Evolutionary conservation across 345 rosid species (phyloP), one percentile per base, ranked within the genome.

Genomic region (Boechera stricta): DNA sequence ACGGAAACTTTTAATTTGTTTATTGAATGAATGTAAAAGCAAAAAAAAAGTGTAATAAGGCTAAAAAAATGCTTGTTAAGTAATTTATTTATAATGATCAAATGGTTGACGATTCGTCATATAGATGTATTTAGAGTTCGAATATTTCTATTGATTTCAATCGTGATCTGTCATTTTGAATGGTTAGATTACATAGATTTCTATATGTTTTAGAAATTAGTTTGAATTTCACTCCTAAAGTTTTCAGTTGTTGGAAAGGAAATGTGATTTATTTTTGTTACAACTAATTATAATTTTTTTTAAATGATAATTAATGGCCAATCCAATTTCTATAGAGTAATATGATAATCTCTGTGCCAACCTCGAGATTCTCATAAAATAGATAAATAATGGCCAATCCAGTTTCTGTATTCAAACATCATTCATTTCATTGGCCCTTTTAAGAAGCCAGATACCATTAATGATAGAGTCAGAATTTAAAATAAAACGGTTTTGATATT

Each of bases 281-380:
- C 28, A 18, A 54, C 42, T 35, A 35, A 35, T 35, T 35, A 33
- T 33, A 2, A 2, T 28, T 28, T 28, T 28, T 28, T 28, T 28
- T 2, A 28, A 28, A 28, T 28, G 29, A 28, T 28, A 28, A 28
- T 28, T 28, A 28, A 2, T 28, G 29, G 29, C 2, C 70, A 64
- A 13, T 31, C 10, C 45, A 57, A 44, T 55, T 44, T 65, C 10
- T 45, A 7, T 10, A 74, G 65, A 12, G 31, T 48, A 47, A 36
- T 75, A 36, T 38, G 67, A 36, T 58, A 65, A 10, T 65, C 13
- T 35, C 3, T 58, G 35, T 67, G 53, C n/a, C 64, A 24, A 24
- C 31, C 53, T 75, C 79, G 74, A 75, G 73, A 75, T 59, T 67
- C 68, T 75, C 62, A 53, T 52, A 39, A 15, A 13, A 31, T 7